Conservation (phyloP, 2,329 filamentous ascomycete genomes). For the Metarhizium robertsii region DNA sequence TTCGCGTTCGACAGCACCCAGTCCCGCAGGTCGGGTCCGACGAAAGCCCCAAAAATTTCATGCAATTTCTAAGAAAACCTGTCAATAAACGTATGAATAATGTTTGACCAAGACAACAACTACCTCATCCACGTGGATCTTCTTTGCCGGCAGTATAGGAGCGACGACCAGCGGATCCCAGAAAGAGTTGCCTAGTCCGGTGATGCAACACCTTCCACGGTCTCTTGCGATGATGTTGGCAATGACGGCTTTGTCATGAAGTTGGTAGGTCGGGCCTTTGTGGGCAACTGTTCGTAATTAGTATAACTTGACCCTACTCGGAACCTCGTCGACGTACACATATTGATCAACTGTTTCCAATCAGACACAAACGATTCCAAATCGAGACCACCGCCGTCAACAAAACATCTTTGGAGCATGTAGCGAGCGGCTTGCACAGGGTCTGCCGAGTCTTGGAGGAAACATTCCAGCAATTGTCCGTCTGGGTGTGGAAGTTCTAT, state of each 20-base stretch:
- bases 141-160: neutral
- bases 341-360: slow-evolving; percentile 3
- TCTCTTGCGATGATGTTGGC: slow-evolving; percentile 2
- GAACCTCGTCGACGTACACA: slow-evolving; percentile 1
- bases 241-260: neutral
- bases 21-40: neutral
- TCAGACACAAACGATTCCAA: neutral
- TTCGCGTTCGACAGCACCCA: slow-evolving; percentile 1
- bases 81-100: neutral
- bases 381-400: neutral
- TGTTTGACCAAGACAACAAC: neutral
- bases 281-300: neutral
- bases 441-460: slow-evolving; percentile 5
- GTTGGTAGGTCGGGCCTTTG: neutral
- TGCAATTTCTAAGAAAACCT: neutral
- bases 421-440: slow-evolving; percentile 6
- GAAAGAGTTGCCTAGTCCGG: slow-evolving; percentile 2
- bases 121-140: neutral
- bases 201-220: slow-evolving; percentile 2
- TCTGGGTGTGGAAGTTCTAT: slow-evolving; percentile 4
- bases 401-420: slow-evolving; percentile 5
- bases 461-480: slow-evolving; percentile 4
- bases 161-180: slow-evolving; percentile 3
- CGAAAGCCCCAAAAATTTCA: neutral
- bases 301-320: neutral